These are phyloP conservation scores for Galeopsis tetrahit DNA, from an alignment of 257 asterid genomes.

Conservation along the genomic window DNA sequence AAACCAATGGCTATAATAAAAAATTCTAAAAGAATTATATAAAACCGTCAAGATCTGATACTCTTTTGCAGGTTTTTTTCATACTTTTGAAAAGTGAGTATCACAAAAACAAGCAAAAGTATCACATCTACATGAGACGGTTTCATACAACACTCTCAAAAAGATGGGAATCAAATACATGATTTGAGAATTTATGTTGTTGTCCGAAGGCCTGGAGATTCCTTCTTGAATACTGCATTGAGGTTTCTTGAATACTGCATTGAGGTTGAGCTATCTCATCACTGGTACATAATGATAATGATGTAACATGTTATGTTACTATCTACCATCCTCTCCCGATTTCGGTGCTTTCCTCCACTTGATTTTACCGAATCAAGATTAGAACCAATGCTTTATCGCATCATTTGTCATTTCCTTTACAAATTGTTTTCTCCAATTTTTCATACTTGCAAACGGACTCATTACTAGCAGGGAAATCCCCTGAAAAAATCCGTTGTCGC, in stretches of 20 bases:
- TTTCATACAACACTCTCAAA: neutral
- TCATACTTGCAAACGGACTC: slow-evolving; percentile 28
- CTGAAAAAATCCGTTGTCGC: slow-evolving; percentile 47
- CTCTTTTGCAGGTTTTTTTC: no score
- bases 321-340: neutral
- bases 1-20: no score
- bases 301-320: neutral
- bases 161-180: neutral
- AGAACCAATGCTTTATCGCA: neutral
- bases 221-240: slow-evolving; percentile 1
- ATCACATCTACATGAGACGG: neutral
- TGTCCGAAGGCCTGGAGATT: neutral
- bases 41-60: no score
- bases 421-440: slow-evolving; percentile 24
- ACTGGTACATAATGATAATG: neutral
- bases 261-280: neutral
- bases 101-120: neutral
- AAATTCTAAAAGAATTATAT: no score
- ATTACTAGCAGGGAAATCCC: slow-evolving; percentile 18
- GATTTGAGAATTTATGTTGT: neutral
- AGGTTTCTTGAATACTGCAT: neutral
- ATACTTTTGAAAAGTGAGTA: neutral
- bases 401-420: neutral
- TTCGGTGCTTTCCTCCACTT: slow-evolving; percentile 8
- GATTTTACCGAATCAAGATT: slow-evolving; percentile 19